Percentiles rank a stretch among this genome's conserved stretches.
These are phyloP conservation scores for Alternaria alternata DNA, from an alignment of 2,329 filamentous ascomycete species.

Conservation along the genomic window DNA sequence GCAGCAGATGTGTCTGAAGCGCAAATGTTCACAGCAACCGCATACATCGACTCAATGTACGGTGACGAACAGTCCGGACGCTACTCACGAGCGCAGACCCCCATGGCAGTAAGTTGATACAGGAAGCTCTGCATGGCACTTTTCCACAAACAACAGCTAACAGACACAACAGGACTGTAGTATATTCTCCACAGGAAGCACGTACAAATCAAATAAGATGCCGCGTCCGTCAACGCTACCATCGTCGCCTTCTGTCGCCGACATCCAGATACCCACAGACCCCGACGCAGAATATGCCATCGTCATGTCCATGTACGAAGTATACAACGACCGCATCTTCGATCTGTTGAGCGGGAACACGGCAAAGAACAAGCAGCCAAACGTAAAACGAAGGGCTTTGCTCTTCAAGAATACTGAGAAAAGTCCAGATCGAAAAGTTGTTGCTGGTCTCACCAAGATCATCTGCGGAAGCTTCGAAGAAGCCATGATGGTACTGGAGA, in stretches of 20 bases:
- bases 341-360: conserved; percentile 77
- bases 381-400: conserved; percentile 74
- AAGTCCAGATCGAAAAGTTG: conserved; percentile 90
- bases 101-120: conserved; percentile 53
- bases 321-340: conserved; percentile 98
- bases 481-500: conserved; percentile 87
- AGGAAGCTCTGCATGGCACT: conserved; percentile 25
- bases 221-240: conserved; percentile 76
- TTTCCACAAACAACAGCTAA: conserved; percentile 38
- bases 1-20: conserved; percentile 84
- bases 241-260: conserved; percentile 75
- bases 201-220: conserved; percentile 63
- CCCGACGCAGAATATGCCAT: conserved; percentile 81
- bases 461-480: conserved; percentile 84
- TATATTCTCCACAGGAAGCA: conserved; percentile 65
- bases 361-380: conserved; percentile 62
- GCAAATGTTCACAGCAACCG: conserved; percentile 73
- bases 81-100: conserved; percentile 56
- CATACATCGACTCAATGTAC: conserved; percentile 82
- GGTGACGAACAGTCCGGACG: conserved; percentile 69
- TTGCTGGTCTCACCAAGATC: conserved; percentile 89
- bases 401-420: conserved; percentile 92
- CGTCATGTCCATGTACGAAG: conserved; percentile 96
- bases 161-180: conserved; percentile 60
- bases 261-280: conserved; percentile 72